A percentile compares a stretch with the other conserved stretches of the same genome.
Conservation (phyloP, 129 eudicot genomes). For the Pseudognaphalium luteoalbum region DNA sequence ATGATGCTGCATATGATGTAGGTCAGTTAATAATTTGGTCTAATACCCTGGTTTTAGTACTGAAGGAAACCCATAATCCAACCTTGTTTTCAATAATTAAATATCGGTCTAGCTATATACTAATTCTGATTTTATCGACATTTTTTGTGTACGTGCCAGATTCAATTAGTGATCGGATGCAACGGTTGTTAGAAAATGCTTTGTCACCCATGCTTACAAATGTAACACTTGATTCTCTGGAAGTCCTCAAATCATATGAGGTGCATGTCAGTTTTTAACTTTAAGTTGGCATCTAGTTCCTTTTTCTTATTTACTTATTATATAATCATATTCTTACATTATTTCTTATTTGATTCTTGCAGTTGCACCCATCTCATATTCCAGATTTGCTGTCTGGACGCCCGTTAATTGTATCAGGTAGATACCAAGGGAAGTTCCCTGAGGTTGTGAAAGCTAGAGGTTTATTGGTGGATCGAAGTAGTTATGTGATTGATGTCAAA, state of each 20-base stretch:
- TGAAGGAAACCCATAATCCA: neutral
- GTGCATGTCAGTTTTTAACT: conserved; percentile 33
- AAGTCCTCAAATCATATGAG: conserved; percentile 59
- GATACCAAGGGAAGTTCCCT: conserved; percentile 67
- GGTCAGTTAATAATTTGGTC: conserved; percentile 42
- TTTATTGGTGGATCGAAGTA: conserved; percentile 58
- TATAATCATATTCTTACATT: neutral
- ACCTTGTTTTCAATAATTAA: neutral
- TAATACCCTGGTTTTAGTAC: conserved; percentile 9
- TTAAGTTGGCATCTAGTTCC: neutral
- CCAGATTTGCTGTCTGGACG: conserved; percentile 59
- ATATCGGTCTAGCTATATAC: neutral
- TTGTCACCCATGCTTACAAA: conserved; percentile 60
- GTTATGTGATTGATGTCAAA: conserved; percentile 44
- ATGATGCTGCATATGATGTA: conserved; percentile 74
- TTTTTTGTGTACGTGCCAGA: conserved; percentile 43
- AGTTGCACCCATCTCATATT: conserved; percentile 58
- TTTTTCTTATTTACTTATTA: too few species aligned
- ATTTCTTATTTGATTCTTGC: conserved; percentile 27
- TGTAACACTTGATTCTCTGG: conserved; percentile 55
- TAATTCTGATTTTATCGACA: neutral
- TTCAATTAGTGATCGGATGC: conserved; percentile 48
- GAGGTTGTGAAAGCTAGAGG: conserved; percentile 58
- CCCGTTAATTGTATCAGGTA: conserved; percentile 73
- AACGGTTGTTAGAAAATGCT: conserved; percentile 50